Percentiles rank a stretch among this genome's conserved stretches.
These are phyloP conservation scores for Colletotrichum sp. DNA, from an alignment of 2,329 filamentous ascomycete species.

Conservation along the genomic window DNA sequence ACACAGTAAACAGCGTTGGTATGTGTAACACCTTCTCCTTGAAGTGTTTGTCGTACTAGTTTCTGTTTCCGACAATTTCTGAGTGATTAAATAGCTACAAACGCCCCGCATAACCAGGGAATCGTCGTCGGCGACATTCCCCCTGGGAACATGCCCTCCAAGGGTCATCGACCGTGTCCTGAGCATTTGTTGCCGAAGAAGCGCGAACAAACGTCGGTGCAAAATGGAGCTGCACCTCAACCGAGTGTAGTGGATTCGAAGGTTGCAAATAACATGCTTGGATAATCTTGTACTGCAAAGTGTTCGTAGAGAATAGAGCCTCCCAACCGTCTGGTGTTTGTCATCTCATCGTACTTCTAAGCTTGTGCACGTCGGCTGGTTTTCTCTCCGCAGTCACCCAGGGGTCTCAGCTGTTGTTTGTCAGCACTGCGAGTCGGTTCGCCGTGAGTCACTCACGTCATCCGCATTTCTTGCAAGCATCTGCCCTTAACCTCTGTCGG, in stretches of 20 bases:
- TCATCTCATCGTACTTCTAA: not conserved
- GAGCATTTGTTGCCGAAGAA: not conserved
- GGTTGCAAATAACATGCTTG: not conserved
- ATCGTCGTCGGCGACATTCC: not conserved
- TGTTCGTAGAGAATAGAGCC: not conserved
- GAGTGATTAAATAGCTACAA: not conserved
- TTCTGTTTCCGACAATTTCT: not conserved
- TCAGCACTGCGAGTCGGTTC: not conserved
- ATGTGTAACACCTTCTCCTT: not conserved
- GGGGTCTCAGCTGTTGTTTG: not conserved
- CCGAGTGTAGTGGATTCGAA: not conserved
- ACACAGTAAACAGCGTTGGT: not conserved
- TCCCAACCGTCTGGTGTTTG: not conserved
- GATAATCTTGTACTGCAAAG: not conserved
- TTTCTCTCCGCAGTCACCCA: not conserved
- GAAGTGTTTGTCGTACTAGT: accelerated
- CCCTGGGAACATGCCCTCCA: not conserved
- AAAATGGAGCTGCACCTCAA: not conserved
- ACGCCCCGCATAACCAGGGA: not conserved
- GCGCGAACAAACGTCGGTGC: not conserved
- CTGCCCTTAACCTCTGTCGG: not conserved
- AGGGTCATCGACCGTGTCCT: not conserved
- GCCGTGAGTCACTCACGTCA: not conserved
- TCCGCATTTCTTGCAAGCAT: not conserved
- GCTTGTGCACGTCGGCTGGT: not conserved